phyloP scores from a whole-genome alignment of 306 rosid species.

The Aeschynomene evenia region DNA sequence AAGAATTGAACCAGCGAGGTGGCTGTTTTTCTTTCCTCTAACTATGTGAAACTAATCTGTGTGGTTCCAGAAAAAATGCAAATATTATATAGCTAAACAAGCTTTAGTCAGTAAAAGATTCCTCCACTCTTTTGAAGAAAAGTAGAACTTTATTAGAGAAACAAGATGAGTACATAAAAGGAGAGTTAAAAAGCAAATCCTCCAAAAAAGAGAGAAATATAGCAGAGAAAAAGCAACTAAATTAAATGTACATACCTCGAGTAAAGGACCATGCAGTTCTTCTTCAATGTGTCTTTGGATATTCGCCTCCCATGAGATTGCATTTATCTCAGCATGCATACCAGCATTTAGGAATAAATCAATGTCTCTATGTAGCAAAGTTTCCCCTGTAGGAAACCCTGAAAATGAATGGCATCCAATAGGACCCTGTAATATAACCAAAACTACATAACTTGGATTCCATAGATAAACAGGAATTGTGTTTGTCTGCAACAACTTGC shows the following conservation, averaged over 20 bases:
- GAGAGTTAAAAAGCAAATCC: background rate
- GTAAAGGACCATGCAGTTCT: slow-evolving; percentile 73
- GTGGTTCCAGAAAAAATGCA: slow-evolving; percentile 3
- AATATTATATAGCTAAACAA: background rate
- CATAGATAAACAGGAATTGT: slow-evolving; percentile 7
- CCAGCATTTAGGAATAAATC: slow-evolving; percentile 64
- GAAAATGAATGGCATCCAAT: slow-evolving; percentile 86
- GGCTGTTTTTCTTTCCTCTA: background rate
- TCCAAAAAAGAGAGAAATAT: background rate
- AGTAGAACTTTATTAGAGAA: background rate
- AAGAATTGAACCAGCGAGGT: background rate
- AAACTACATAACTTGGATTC: slow-evolving; percentile 32
- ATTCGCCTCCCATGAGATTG: slow-evolving; percentile 91
- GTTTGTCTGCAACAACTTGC: slow-evolving; percentile 19
- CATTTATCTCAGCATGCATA: slow-evolving; percentile 67
- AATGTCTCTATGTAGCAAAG: slow-evolving; percentile 63
- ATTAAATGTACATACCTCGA: slow-evolving; percentile 51
- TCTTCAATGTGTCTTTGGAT: slow-evolving; percentile 91
- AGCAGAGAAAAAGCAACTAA: background rate
- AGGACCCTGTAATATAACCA: slow-evolving; percentile 79
- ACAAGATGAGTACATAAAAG: background rate
- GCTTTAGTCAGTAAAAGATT: slow-evolving; percentile 1
- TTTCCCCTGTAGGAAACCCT: slow-evolving; percentile 62
- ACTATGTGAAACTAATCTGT: background rate
- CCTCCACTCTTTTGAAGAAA: background rate